Percentiles rank a stretch among this genome's conserved stretches.
Conservation (phyloP, 164 flowering plant genomes). For the Aristolochia fimbriata region DNA sequence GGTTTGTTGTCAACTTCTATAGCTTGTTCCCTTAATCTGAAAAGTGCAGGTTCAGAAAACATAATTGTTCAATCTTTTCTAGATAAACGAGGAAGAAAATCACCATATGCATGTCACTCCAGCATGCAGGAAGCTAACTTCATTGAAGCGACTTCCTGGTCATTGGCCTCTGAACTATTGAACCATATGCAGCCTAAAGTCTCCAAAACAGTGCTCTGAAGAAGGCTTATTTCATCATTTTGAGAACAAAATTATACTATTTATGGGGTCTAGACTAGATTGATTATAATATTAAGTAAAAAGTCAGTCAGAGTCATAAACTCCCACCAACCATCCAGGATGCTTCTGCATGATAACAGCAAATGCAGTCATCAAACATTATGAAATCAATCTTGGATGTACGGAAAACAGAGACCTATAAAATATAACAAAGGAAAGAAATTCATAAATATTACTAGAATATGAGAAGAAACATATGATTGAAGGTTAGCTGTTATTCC, state of each 20-base stretch:
- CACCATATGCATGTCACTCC: not conserved
- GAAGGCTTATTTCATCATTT: constrained; percentile 38
- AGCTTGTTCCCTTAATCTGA: constrained; percentile 84
- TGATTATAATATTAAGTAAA: not conserved
- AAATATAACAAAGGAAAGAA: constrained; percentile 11
- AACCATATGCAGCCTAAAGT: constrained; percentile 98
- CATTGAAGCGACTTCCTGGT: constrained; percentile 81
- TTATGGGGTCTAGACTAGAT: not conserved
- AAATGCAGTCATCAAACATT: constrained; percentile 92
- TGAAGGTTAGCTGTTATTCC: too few species aligned
- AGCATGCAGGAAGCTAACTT: constrained; percentile 39
- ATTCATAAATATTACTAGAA: not conserved
- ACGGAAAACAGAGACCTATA: constrained; percentile 94
- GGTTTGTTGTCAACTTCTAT: constrained; percentile 79
- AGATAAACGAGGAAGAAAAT: not conserved
- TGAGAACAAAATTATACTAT: not conserved
- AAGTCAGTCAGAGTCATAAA: not conserved
- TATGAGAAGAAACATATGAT: not conserved
- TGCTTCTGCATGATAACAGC: constrained; percentile 99
- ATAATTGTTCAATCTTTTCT: constrained; percentile 1
- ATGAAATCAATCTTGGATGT: constrained; percentile 99
- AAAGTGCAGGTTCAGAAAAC: constrained; percentile 6
- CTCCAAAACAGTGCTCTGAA: constrained; percentile 88
- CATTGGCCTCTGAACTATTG: constrained; percentile 84
- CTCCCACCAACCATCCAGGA: constrained; percentile 97